Evolutionary conservation across 495 filamentous ascomycete genomes (phyloP), one percentile per base, ranked within the genome.

Genomic region (Hypoxylon subgilvum): DNA sequence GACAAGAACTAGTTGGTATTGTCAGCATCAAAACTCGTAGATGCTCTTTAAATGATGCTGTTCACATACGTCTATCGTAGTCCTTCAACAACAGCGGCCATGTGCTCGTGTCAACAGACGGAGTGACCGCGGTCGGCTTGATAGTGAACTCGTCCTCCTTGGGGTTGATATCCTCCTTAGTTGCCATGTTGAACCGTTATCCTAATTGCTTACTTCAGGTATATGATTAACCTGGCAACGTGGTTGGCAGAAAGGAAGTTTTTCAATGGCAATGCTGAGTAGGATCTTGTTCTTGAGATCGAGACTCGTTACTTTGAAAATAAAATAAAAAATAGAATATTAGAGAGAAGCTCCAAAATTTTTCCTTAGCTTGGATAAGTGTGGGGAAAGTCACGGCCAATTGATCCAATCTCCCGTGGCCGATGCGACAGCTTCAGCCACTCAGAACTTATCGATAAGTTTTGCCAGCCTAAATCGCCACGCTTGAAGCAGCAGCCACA

Each of bases 51-150:
- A n/a, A 8, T 23, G 21, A 31, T 14, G n/a, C 17, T 28, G 49
- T 56, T 18, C 31, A 71, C 69, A 59, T 61, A 65, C 62, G 57
- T 16, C 91, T 88, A 71, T 88, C 84, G 71, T 92, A 97, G 75
- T 96, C 91, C 79, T 95, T 96, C 54, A 98, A 81, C 49, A 98
- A 80, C 71, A 96, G 79, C 57, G 92, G 91, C 90, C 91, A 96
- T 54, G 84, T 76, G 74, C 86, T 89, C 61, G 88, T 90, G 72
- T 91, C 85, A 54, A 91, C 75, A 32, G 80, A 74, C 36, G 90
- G 88, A 56, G 83, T 82, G 52, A 79, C 76, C 64, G 84, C 82
- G 78, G 91, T 84, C 35, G 93, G 92, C 83, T 96, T 96, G 74
- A 97, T 96, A 69, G 79, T 78, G 73, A 89, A 89, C 57, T 95